Percentiles rank a stretch among this genome's conserved stretches.
Conservation (phyloP, 1,139 yeast genomes). For the Hemisphaericaspora subhashii region DNA sequence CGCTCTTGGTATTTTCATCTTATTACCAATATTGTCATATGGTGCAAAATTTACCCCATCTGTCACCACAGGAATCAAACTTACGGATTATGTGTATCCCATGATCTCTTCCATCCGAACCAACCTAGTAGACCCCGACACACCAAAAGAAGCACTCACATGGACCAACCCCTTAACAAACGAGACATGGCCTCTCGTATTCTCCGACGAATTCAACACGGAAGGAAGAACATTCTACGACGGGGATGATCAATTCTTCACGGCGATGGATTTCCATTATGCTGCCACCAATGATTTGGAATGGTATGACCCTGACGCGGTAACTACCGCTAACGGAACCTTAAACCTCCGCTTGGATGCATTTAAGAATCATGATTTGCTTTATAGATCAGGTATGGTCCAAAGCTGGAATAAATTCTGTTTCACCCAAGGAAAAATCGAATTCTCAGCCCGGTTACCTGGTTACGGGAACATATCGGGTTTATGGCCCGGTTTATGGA, state of each 20-base stretch:
- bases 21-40: constrained; percentile 62
- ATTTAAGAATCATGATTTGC: constrained; percentile 63
- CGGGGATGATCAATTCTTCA: constrained; percentile 83
- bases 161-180: constrained; percentile 51
- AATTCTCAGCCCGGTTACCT: constrained; percentile 71
- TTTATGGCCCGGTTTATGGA: constrained; percentile 90
- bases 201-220: constrained; percentile 79
- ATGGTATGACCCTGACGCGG: constrained; percentile 88
- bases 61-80: constrained; percentile 32
- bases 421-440: constrained; percentile 72
- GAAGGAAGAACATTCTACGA: constrained; percentile 82
- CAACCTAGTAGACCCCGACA: constrained; percentile 70
- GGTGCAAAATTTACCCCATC: constrained; percentile 24
- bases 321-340: constrained; percentile 65
- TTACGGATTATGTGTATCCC: constrained; percentile 62
- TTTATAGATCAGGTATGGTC: constrained; percentile 82
- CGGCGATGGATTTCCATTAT: constrained; percentile 73
- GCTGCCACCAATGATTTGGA: constrained; percentile 81
- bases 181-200: constrained; percentile 66
- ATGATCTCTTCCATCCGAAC: constrained; percentile 62
- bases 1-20: constrained; percentile 62
- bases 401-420: constrained; percentile 84
- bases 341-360: constrained; percentile 69
- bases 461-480: constrained; percentile 70
- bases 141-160: constrained; percentile 56